These are phyloP conservation scores for Pneumocystis murina DNA, from an alignment of 1,139 yeast species.

Conservation along the genomic window DNA sequence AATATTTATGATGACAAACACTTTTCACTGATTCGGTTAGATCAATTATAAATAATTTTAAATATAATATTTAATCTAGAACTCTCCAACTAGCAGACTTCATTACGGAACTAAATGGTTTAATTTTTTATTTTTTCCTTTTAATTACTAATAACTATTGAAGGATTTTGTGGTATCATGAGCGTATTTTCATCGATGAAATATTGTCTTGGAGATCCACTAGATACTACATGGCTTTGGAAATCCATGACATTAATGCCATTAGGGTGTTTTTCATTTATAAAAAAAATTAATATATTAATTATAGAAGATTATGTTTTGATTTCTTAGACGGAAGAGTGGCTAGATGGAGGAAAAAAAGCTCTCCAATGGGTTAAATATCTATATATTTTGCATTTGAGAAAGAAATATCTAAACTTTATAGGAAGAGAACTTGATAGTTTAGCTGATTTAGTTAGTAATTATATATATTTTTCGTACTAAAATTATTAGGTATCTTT, in stretches of 20 bases:
- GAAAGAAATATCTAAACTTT: neutral
- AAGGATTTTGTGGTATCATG: slow-evolving; percentile 53
- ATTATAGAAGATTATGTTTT: slow-evolving; percentile 25
- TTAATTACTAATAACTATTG: neutral
- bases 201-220: slow-evolving; percentile 48
- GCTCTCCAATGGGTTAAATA: slow-evolving; percentile 36
- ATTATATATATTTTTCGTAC: slow-evolving; percentile 63
- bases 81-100: slow-evolving; percentile 89
- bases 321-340: slow-evolving; percentile 96
- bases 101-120: slow-evolving; percentile 72
- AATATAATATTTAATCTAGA: slow-evolving; percentile 23
- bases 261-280: slow-evolving; percentile 50
- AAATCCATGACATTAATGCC: slow-evolving; percentile 81
- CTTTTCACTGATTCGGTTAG: slow-evolving; percentile 13
- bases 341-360: slow-evolving; percentile 82
- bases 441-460: slow-evolving; percentile 81
- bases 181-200: slow-evolving; percentile 75
- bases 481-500: slow-evolving; percentile 12
- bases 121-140: slow-evolving; percentile 19
- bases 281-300: slow-evolving; percentile 6
- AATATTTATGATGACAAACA: slow-evolving; percentile 14
- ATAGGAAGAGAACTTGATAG: slow-evolving; percentile 98
- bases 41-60: slow-evolving; percentile 1
- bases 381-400: neutral
- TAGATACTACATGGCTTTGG: slow-evolving; percentile 49